Evolutionary conservation across 2,329 filamentous ascomycete genomes (phyloP).

Genomic region (Reticulascus tulasneorum): DNA sequence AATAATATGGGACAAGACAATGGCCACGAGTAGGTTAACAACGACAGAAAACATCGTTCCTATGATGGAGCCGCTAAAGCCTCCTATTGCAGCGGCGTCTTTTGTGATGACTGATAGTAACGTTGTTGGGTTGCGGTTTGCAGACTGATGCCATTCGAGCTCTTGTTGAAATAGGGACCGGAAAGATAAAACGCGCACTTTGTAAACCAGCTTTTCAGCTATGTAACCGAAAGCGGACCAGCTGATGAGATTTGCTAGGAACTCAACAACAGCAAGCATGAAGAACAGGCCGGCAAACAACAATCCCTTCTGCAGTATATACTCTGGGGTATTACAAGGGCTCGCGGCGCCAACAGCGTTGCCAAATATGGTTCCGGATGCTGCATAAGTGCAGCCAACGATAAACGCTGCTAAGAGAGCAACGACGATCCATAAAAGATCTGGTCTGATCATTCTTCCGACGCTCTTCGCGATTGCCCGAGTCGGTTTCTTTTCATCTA

Average conservation of each 20-base stretch:
- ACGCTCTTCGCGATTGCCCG: conserved; percentile 35
- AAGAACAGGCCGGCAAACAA: conserved; percentile 57
- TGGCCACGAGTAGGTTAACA: conserved; percentile 64
- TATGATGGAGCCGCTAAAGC: conserved; percentile 66
- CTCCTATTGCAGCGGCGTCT: conserved; percentile 63
- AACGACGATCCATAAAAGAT: conserved; percentile 33
- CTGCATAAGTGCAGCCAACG: conserved; percentile 51
- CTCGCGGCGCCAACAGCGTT: conserved; percentile 40
- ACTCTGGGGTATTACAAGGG: conserved; percentile 36
- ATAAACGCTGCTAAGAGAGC: conserved; percentile 43
- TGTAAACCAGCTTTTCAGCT: conserved; percentile 62
- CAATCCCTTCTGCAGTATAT: conserved; percentile 31
- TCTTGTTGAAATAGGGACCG: conserved; percentile 63
- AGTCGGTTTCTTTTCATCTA: conserved; percentile 36
- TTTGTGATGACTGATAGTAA: conserved; percentile 66
- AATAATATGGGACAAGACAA: conserved; percentile 66
- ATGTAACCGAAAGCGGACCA: conserved; percentile 43
- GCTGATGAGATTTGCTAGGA: conserved; percentile 53
- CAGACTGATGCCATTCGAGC: conserved; percentile 67
- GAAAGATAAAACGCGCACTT: conserved; percentile 60
- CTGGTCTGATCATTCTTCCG: conserved; percentile 31
- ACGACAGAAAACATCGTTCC: conserved; percentile 65
- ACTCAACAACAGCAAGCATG: conserved; percentile 42
- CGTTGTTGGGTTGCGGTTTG: conserved; percentile 55
- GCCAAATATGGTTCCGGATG: conserved; percentile 49